Evolutionary conservation across 345 rosid genomes (phyloP).

Genomic region (Cardamine occulta): DNA sequence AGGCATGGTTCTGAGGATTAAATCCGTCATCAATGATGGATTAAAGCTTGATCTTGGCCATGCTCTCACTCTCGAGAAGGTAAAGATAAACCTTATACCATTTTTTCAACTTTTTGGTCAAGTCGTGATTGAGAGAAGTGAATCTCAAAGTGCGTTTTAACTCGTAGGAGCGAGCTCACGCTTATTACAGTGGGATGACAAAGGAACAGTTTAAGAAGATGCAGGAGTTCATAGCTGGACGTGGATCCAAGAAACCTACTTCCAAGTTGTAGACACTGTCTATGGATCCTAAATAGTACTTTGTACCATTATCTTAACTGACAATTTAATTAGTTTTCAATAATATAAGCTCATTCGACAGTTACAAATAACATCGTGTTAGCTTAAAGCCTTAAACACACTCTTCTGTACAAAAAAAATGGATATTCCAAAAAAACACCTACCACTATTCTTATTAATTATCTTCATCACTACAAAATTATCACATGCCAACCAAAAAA

Average conservation of each 20-base stretch:
- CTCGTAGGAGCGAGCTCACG: slow-evolving; percentile 78
- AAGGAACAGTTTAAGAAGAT: slow-evolving; percentile 93
- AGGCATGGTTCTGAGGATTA: slow-evolving; percentile 76
- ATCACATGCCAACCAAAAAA: slow-evolving; percentile 6
- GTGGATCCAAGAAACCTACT: slow-evolving; percentile 62
- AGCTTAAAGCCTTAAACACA: not conserved
- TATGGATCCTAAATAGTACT: not conserved
- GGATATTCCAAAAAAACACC: slow-evolving; percentile 13
- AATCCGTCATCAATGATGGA: slow-evolving; percentile 83
- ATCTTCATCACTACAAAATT: slow-evolving; percentile 17
- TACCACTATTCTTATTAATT: not conserved
- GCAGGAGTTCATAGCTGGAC: slow-evolving; percentile 86
- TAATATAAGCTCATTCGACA: not conserved
- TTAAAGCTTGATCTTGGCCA: slow-evolving; percentile 67
- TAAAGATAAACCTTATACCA: slow-evolving; percentile 5
- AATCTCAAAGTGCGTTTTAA: not conserved
- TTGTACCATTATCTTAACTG: not conserved
- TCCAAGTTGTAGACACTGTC: slow-evolving; percentile 57
- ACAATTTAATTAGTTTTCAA: not conserved
- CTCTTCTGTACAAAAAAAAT: not conserved
- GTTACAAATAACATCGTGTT: not conserved
- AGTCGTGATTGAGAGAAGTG: not conserved
- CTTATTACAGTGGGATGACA: slow-evolving; percentile 77
- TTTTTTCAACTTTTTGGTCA: not conserved
- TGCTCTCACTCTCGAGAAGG: slow-evolving; percentile 90